Base-by-base conservation (phyloP, 805 yeast genomes). In the Barnettozyma vustinii region DNA sequence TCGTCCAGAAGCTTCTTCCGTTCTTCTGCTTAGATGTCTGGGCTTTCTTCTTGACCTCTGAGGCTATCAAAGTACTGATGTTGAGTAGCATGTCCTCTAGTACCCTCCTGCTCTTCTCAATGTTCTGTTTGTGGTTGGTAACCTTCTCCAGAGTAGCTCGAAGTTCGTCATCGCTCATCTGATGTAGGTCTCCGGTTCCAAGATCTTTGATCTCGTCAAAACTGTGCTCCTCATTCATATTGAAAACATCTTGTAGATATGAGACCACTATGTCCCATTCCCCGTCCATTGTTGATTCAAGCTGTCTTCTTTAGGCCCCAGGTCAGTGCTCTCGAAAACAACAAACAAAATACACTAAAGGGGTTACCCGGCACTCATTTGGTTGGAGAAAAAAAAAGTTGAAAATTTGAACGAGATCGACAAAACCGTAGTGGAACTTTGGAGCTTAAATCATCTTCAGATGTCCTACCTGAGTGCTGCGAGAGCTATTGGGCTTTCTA, bases 241-340 rank as follows among this genome's bases (percentile, higher is more conserved):
- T 83, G 62, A 80, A 80, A 10, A 83, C 73, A 56, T 84, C 90
- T 60, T 84, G 90, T 18, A 84, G 66, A 1, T 85, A 80, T 7
- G 88, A 74, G 3, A 81, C 69, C 6, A 82, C 82, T 27, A 77
- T 74, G 56, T 81, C 86, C 92, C 92, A 84, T 56, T 78, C 75
- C 1, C 84, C 80, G 23, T 79, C 83, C 72, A 77, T 75, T 48
- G 40, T 49, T 13, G 16, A 30, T 4, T 13, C 6, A 30, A 30
- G 33, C 16, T 30, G 33, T 15, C 12, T 13, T 15, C 23, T 21
- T 13, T 27, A 9, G 2, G 7, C 33, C 16, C 16, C 33, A 15
- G 33, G 4, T 9, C 2, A 5, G 7, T 13, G 8, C 16, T 30
- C 16, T 30, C 16, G n/a, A 30, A 30, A 13, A 30, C 33, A 23